phyloP scores from a whole-genome alignment of 768 basidiomycete species.

The Austroboletus eburneus region DNA sequence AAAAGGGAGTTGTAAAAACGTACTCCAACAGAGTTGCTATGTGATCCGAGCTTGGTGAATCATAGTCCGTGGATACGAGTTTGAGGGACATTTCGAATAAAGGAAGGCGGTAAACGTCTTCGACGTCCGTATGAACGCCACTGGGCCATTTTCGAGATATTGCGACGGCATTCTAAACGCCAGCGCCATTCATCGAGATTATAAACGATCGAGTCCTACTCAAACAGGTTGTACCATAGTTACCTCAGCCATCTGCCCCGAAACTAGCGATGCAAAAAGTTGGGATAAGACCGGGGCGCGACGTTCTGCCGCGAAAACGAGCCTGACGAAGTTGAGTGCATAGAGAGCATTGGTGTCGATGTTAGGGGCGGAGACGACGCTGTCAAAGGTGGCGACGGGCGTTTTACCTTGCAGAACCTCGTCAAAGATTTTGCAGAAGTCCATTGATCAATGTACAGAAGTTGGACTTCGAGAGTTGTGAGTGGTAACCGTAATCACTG shows the following conservation, averaged over 20 bases:
- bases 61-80: conserved; percentile 33
- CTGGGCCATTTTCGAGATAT: conserved; percentile 49
- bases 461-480: neutral
- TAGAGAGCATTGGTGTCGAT: conserved; percentile 42
- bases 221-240: neutral
- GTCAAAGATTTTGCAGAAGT: conserved; percentile 9
- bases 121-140: conserved; percentile 45
- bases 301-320: conserved; percentile 33
- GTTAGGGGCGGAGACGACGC: conserved; percentile 37
- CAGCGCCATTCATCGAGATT: neutral
- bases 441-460: conserved; percentile 6
- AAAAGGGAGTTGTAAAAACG: neutral
- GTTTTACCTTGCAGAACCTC: conserved; percentile 27
- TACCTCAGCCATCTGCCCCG: conserved; percentile 19
- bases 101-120: conserved; percentile 44
- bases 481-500: too few species aligned
- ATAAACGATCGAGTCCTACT: neutral
- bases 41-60: conserved; percentile 29
- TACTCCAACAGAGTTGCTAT: conserved; percentile 27
- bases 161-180: conserved; percentile 44
- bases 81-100: conserved; percentile 42
- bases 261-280: conserved; percentile 9
- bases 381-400: conserved; percentile 38
- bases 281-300: conserved; percentile 6
- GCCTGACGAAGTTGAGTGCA: conserved; percentile 53